Conservation (phyloP, 495 filamentous ascomycete species). For the Hypoxylon intermedium region DNA sequence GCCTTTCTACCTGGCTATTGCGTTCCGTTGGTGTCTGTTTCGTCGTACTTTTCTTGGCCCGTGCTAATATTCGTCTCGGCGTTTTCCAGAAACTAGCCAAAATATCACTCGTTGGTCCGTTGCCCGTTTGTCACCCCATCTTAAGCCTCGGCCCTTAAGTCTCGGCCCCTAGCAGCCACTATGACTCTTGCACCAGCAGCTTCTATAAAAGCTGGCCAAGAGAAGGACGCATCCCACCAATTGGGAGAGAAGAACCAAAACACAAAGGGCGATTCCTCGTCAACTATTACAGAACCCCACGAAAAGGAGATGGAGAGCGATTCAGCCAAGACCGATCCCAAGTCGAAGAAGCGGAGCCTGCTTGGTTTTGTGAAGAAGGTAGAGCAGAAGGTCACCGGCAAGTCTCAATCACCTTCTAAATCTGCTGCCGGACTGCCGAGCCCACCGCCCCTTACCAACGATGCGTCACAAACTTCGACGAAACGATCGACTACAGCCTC, state of each 20-base stretch:
- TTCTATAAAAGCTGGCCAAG: conserved; percentile 32
- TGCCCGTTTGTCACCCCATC: conserved; percentile 41
- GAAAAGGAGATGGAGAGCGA: conserved; percentile 45
- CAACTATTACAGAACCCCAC: conserved; percentile 40
- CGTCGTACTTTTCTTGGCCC: conserved; percentile 34
- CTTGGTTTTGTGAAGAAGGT: conserved; percentile 72
- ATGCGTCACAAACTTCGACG: conserved; percentile 31
- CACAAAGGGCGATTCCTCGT: conserved; percentile 45
- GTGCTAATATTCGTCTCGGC: conserved; percentile 35
- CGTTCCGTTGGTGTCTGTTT: conserved; percentile 13
- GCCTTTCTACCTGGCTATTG: conserved; percentile 1
- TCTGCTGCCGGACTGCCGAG: conserved; percentile 36
- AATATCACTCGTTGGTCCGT: conserved; percentile 31
- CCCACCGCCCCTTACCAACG: conserved; percentile 37
- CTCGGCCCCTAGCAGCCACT: background rate
- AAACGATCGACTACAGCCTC: conserved; percentile 51
- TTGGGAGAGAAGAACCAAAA: conserved; percentile 35
- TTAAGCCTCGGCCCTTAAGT: background rate
- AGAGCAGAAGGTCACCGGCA: conserved; percentile 53
- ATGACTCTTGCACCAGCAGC: conserved; percentile 41
- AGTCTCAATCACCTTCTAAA: conserved; percentile 43
- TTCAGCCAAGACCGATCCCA: conserved; percentile 41
- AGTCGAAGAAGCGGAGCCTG: conserved; percentile 59
- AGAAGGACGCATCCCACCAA: conserved; percentile 21
- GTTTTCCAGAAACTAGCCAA: conserved; percentile 29